Conservation (phyloP, 805 yeast species). For the Starmerella apis region DNA sequence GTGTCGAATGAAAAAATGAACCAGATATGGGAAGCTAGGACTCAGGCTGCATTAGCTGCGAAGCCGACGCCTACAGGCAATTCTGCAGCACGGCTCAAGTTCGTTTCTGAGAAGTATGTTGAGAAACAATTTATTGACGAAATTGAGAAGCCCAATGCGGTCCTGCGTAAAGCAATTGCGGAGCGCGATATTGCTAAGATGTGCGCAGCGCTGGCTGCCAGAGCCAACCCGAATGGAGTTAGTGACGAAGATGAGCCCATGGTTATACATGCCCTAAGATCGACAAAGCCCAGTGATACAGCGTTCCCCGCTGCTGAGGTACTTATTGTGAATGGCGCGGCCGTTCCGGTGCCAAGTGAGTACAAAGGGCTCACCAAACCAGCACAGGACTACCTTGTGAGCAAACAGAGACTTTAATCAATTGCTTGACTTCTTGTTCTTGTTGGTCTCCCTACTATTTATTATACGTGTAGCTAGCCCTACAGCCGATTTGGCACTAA, state of each 20-base stretch:
- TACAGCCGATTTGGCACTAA: not conserved
- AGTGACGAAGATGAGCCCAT: slow-evolving; percentile 29
- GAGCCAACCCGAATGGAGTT: slow-evolving; percentile 33
- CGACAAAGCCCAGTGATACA: slow-evolving; percentile 25
- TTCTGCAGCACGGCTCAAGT: slow-evolving; percentile 44
- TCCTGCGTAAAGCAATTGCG: slow-evolving; percentile 31
- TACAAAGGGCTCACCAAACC: slow-evolving; percentile 18
- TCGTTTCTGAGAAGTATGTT: slow-evolving; percentile 56
- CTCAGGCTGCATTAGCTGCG: slow-evolving; percentile 23
- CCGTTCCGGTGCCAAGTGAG: slow-evolving; percentile 21
- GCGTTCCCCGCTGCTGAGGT: slow-evolving; percentile 34
- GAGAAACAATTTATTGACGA: slow-evolving; percentile 38
- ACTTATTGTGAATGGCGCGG: slow-evolving; percentile 33
- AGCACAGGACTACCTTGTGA: slow-evolving; percentile 14
- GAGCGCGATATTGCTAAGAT: slow-evolving; percentile 28
- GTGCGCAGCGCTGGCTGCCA: slow-evolving; percentile 32
- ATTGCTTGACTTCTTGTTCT: not conserved
- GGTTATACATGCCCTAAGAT: slow-evolving; percentile 30
- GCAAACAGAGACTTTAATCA: slow-evolving; percentile 12
- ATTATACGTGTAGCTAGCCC: not conserved
- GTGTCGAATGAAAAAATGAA: slow-evolving; percentile 49
- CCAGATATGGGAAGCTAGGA: slow-evolving; percentile 46
- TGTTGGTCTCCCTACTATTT: not conserved
- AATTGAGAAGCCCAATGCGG: slow-evolving; percentile 31
- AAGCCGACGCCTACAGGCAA: slow-evolving; percentile 32